Evolutionary conservation across 805 yeast species (phyloP).

Genomic region (Cyberlindnera samutprakarnensis): DNA sequence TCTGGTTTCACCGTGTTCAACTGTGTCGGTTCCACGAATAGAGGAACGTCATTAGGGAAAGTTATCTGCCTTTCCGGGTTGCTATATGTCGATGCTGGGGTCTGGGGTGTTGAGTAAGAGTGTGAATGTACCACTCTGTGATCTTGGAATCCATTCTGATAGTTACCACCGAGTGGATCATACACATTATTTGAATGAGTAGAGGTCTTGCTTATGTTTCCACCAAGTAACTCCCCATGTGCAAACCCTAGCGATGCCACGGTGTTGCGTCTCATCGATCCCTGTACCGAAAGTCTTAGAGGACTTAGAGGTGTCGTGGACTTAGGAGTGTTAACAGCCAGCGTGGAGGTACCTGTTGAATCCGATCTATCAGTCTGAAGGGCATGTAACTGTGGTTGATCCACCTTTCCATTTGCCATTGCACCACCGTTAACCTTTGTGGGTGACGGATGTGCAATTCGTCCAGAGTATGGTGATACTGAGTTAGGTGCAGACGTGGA

Average conservation of each 20-base stretch:
- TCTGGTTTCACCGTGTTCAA: constrained; percentile 42
- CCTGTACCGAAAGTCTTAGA: neutral
- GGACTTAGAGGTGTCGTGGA: constrained; percentile 9
- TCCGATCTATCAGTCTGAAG: neutral
- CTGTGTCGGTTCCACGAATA: constrained; percentile 55
- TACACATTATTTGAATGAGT: no score
- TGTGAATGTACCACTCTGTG: no score
- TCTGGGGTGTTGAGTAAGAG: no score
- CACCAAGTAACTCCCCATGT: no score
- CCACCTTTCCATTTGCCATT: neutral
- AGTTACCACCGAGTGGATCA: no score
- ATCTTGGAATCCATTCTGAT: no score
- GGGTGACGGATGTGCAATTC: constrained; percentile 13
- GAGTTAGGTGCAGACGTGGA: constrained; percentile 2
- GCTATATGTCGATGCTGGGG: no score
- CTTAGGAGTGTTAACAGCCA: constrained; percentile 2
- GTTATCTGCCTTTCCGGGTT: constrained; percentile 1
- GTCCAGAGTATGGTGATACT: constrained; percentile 12
- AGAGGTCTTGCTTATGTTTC: no score
- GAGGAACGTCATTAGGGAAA: constrained; percentile 31
- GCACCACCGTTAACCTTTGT: neutral
- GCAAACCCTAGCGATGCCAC: no score
- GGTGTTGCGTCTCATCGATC: neutral
- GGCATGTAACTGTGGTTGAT: neutral
- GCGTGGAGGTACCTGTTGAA: neutral